A percentile compares a stretch with the other conserved stretches of the same genome.
phyloP scores from a whole-genome alignment of 345 rosid species.

The Rubroshorea leprosula region DNA sequence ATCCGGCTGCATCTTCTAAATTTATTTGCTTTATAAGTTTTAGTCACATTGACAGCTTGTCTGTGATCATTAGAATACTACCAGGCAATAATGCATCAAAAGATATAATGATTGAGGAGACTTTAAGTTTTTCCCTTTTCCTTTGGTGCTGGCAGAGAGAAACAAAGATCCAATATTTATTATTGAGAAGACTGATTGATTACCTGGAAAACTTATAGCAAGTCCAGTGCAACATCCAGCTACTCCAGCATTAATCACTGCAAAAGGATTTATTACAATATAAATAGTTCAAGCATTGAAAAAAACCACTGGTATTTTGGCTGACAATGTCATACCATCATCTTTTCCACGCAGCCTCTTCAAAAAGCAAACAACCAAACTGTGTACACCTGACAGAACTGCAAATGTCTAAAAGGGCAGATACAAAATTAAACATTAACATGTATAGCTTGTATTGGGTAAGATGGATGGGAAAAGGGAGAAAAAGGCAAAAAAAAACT shows the following conservation, averaged over 20 bases:
- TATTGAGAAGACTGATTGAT: constrained; percentile 6
- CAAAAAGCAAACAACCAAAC: constrained; percentile 69
- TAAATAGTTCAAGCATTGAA: neutral
- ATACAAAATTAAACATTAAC: neutral
- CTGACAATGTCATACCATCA: constrained; percentile 51
- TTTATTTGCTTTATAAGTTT: no score
- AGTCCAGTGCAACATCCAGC: constrained; percentile 35
- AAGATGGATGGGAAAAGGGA: neutral
- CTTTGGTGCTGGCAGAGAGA: no score
- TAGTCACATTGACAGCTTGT: no score
- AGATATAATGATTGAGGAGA: no score
- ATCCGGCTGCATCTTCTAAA: no score
- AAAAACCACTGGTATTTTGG: neutral
- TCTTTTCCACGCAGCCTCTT: constrained; percentile 83
- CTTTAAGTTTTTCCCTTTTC: no score
- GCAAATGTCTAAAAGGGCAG: constrained; percentile 52
- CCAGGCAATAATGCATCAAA: no score
- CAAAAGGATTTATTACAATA: constrained; percentile 9
- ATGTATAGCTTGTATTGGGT: neutral
- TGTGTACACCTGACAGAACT: constrained; percentile 60
- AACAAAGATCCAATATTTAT: no score
- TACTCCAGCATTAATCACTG: constrained; percentile 83
- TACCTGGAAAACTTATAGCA: constrained; percentile 18
- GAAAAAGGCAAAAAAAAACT: neutral
- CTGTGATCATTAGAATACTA: no score